Evolutionary conservation across 2,329 filamentous ascomycete genomes (phyloP), one percentile per base, ranked within the genome.

Genomic region (Rhynchosporium graminicola): DNA sequence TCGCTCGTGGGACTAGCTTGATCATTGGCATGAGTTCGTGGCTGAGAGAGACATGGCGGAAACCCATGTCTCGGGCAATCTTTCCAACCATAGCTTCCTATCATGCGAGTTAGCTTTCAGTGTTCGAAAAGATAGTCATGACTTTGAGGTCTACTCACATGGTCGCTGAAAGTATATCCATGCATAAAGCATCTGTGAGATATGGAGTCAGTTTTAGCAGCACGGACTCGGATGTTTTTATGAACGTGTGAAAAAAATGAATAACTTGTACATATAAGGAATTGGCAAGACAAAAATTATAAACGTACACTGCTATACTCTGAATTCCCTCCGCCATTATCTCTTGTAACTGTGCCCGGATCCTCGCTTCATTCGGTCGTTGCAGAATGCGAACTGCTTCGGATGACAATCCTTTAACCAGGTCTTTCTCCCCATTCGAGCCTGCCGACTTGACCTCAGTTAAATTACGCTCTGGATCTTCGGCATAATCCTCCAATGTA

Each of bases 401-500:
- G 12, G 89, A 89, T 2, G 87, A 91, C 42, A 92, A 76, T 4
- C 90, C 90, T 71, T 82, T 84, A 4, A 93, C 87, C 12, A 93
- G 73, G 36, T 87, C 81, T 0, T 79, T 80, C 46, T 81, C 76
- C 36, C 73, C 73, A 1, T 79, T 80, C 5, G 52, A 42, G 3
- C 84, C 80, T 64, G 79, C 78, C 1, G 79, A 82, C 8, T 86
- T 77, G 0, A 86, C 87, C 60, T 83, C 77, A 0, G 79, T 84
- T 10, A 78, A 64, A 29, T 77, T 78, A 60, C 91, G 80, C 70
- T 84, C 80, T 0, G 92, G 93, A 72, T 97, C 91, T 76, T 97
- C 93, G 0, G 92, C 91, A 70, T 96, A 97, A 73, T 96, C 92
- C 74, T 97, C 92, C 10, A 97, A 78, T 0, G 93, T 97, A 3